Conservation (phyloP, 169 alveolate species). For the Theileria sp. region DNA sequence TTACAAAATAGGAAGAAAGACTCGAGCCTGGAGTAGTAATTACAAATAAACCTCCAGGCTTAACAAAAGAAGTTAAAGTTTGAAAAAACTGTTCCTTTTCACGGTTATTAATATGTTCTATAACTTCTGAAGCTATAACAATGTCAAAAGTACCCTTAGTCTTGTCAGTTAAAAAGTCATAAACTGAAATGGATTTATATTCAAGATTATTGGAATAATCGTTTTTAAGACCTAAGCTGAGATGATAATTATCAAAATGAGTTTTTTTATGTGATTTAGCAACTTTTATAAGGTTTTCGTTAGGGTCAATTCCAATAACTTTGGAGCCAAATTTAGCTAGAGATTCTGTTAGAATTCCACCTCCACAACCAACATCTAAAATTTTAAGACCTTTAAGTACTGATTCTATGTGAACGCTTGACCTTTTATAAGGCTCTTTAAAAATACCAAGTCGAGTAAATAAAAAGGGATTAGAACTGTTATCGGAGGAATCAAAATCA, state of each 20-base stretch:
- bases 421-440: neutral
- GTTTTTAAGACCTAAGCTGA: conserved; percentile 33
- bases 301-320: conserved; percentile 78
- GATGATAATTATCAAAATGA: conserved; percentile 21
- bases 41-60: conserved; percentile 52
- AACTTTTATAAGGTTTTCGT: conserved; percentile 31
- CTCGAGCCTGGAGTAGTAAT: conserved; percentile 61
- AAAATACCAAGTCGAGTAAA: neutral
- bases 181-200: conserved; percentile 31
- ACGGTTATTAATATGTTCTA: conserved; percentile 52
- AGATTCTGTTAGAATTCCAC: conserved; percentile 81
- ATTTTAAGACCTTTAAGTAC: conserved; percentile 47
- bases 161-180: conserved; percentile 17
- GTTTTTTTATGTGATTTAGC: conserved; percentile 37
- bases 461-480: neutral
- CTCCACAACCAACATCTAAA: conserved; percentile 85
- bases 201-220: conserved; percentile 30
- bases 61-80: neutral
- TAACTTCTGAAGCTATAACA: conserved; percentile 62
- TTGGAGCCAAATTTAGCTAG: conserved; percentile 78
- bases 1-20: conserved; percentile 38
- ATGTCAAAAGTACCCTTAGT: conserved; percentile 22
- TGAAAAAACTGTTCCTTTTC: conserved; percentile 29
- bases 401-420: conserved; percentile 35
- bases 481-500: neutral